Evolutionary conservation across 768 basidiomycete species (phyloP).

Genomic region (Hericium alpestre): DNA sequence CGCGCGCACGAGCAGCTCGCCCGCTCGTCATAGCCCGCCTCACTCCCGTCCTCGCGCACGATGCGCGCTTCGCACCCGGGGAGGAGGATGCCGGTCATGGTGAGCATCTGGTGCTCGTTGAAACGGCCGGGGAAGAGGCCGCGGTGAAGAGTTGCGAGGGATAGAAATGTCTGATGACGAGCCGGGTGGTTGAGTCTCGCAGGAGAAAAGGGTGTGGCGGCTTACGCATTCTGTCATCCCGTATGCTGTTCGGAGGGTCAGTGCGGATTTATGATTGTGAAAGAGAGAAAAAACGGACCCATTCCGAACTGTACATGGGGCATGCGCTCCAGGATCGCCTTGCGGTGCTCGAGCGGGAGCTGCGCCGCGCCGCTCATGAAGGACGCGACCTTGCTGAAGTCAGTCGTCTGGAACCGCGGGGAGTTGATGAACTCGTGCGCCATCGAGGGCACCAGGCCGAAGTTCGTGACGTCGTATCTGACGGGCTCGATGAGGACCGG

Average conservation of each 20-base stretch:
- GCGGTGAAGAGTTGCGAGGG: background rate
- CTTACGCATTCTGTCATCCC: conserved; percentile 24
- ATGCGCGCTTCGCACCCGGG: conserved; percentile 58
- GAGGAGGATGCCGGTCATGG: conserved; percentile 44
- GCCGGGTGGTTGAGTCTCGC: background rate
- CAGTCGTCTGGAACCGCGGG: background rate
- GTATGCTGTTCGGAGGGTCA: conserved; percentile 34
- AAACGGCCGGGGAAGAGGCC: background rate
- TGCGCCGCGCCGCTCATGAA: background rate
- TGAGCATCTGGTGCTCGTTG: no score
- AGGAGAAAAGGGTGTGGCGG: background rate
- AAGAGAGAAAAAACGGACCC: no score
- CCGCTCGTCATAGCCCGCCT: conserved; percentile 47
- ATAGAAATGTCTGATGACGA: no score
- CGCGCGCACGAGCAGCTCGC: conserved; percentile 71
- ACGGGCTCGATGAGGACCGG: background rate
- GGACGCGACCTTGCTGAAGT: conserved; percentile 1
- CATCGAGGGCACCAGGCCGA: conserved; percentile 1
- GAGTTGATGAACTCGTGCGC: conserved; percentile 3
- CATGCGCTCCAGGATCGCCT: background rate
- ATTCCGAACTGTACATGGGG: background rate
- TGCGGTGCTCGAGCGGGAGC: background rate
- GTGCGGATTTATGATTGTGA: background rate
- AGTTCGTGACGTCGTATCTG: conserved; percentile 1
- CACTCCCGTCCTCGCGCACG: conserved; percentile 45